Evolutionary conservation across 192 early-diverging fungal species (phyloP), one percentile per base, ranked within the genome.

Genomic region (Linnemannia zychae): DNA sequence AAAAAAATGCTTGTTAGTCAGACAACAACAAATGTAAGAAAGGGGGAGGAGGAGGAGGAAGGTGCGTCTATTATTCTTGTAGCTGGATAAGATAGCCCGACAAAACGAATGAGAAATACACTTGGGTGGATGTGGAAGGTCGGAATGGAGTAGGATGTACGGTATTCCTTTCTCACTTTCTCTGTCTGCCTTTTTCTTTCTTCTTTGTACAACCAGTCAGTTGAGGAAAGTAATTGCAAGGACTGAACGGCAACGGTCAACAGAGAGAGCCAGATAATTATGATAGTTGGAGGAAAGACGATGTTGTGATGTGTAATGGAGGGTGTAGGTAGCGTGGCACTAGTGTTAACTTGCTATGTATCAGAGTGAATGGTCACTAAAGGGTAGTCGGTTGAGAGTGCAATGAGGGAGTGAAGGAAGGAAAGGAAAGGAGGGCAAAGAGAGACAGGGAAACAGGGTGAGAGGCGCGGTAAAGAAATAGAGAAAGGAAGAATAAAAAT

Each of bases 401-500:
- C 40, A 44, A 44, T 44, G 47, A 34, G 18, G 46, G 46, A 47
- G 46, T 15, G 47, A 6, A 72, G 6, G n/a, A 18, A 22, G 18
- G 22, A 9, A 40, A 37, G 52, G 18, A 0, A 7, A 38, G 20
- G 24, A 24, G n/a, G 13, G n/a, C 2, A 34, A 57, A n/a, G 33
- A 74, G 47, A 50, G 46, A 71, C 18, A 38, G 22, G n/a, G n/a
- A n/a, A 28, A 16, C 18, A 74, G 24, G 18, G 36, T 6, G 36
- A 50, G 13, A n/a, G n/a, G n/a, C n/a, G n/a, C n/a, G n/a, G n/a
- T n/a, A n/a, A n/a, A n/a, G n/a, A n/a, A n/a, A n/a, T n/a, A n/a
- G n/a, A n/a, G 50, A 38, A 74, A 24, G n/a, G 49, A 74, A 74
- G 28, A 18, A 57, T 40, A 57, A 36, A 57, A 60, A 74, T 0